Evolutionary conservation across 2,329 filamentous ascomycete genomes (phyloP).

Genomic region (Epichloe hybrida): DNA sequence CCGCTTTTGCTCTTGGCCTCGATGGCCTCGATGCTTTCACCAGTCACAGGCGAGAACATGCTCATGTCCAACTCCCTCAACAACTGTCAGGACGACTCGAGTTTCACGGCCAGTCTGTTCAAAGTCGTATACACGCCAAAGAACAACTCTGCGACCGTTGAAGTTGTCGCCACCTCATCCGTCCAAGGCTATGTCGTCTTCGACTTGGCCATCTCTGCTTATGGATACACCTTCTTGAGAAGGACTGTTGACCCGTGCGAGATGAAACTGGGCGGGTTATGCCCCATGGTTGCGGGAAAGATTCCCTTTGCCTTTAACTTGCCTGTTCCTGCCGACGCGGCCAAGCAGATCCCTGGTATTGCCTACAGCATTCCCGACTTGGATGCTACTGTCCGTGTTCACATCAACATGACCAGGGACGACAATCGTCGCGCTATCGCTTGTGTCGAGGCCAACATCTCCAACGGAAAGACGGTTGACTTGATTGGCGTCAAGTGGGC

Average conservation of each 20-base stretch:
- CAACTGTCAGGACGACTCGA: constrained; percentile 70
- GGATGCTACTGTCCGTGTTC: constrained; percentile 71
- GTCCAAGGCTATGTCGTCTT: constrained; percentile 74
- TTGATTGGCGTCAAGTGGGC: constrained; percentile 80
- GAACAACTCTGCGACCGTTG: constrained; percentile 59
- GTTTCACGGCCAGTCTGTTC: constrained; percentile 80
- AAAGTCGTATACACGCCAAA: constrained; percentile 66
- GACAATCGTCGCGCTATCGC: constrained; percentile 48
- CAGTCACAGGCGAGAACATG: constrained; percentile 46
- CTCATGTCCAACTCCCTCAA: constrained; percentile 76
- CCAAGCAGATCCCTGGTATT: constrained; percentile 61
- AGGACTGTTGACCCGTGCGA: constrained; percentile 64
- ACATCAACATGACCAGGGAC: constrained; percentile 56
- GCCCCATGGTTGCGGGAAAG: constrained; percentile 78
- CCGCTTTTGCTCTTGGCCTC: constrained; percentile 33
- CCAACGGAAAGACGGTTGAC: constrained; percentile 86
- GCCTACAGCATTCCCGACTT: constrained; percentile 84
- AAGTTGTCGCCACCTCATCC: constrained; percentile 68
- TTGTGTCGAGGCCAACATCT: constrained; percentile 76
- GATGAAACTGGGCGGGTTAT: constrained; percentile 57
- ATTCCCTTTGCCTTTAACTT: constrained; percentile 64
- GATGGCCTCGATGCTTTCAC: constrained; percentile 28
- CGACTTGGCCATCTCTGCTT: constrained; percentile 63
- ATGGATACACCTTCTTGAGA: constrained; percentile 62
- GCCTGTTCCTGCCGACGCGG: constrained; percentile 39